Evolutionary conservation across 1,284 basidiomycete species (phyloP).

Genomic region (Pseudozyma thailandica): DNA sequence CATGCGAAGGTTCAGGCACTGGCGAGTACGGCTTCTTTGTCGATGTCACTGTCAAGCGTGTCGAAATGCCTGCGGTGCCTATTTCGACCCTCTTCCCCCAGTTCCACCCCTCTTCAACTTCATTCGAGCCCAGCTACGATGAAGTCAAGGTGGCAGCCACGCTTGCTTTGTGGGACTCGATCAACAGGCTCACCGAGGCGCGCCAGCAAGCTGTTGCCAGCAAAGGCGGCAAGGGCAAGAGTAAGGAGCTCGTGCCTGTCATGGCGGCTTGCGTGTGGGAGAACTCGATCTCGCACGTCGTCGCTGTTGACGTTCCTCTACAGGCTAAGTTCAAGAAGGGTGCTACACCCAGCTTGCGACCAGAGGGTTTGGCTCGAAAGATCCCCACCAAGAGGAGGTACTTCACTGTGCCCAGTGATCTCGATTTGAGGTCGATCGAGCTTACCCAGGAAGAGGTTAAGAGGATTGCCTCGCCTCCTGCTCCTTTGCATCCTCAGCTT

Average conservation of each 20-base stretch:
- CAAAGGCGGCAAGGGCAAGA: constrained; percentile 28
- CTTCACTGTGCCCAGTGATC: constrained; percentile 49
- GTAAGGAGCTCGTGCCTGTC: constrained; percentile 48
- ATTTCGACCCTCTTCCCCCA: constrained; percentile 41
- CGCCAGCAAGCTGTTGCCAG: neutral
- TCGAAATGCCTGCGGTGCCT: constrained; percentile 54
- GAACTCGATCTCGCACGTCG: constrained; percentile 42
- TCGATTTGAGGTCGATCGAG: constrained; percentile 43
- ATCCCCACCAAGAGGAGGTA: constrained; percentile 36
- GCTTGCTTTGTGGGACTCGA: constrained; percentile 44
- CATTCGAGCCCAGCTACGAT: constrained; percentile 29
- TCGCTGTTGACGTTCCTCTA: constrained; percentile 44
- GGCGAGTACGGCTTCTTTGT: constrained; percentile 54
- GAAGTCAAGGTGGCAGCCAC: constrained; percentile 44
- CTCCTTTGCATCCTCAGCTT: neutral
- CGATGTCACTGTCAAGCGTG: constrained; percentile 50
- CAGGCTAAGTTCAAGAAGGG: constrained; percentile 46
- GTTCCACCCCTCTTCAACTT: constrained; percentile 4
- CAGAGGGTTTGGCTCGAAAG: constrained; percentile 31
- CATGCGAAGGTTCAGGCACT: constrained; percentile 49
- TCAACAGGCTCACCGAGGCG: constrained; percentile 40
- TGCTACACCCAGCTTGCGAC: constrained; percentile 15
- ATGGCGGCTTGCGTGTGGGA: constrained; percentile 58
- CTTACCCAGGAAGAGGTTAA: constrained; percentile 32
- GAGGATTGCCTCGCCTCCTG: constrained; percentile 4